These are phyloP conservation scores for Blastomyces parvus DNA, from an alignment of 2,329 filamentous ascomycete genomes.

Conservation along the genomic window DNA sequence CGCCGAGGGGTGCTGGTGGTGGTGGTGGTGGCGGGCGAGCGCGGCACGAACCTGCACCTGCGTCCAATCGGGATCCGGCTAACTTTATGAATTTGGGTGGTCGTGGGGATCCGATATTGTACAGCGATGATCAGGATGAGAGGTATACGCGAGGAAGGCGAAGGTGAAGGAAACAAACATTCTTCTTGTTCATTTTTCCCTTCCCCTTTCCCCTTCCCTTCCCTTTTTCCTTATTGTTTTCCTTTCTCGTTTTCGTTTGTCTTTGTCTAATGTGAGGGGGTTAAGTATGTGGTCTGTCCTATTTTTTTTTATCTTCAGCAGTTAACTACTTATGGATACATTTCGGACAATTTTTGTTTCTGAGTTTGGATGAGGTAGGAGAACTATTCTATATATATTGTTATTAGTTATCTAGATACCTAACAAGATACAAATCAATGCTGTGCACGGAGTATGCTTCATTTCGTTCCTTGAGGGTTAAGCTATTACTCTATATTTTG, in stretches of 20 bases:
- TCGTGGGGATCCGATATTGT: conserved; percentile 72
- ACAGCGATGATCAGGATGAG: conserved; percentile 46
- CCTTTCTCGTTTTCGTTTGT: background rate
- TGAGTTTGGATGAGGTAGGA: too few species aligned
- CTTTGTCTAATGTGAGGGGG: background rate
- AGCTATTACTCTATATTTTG: background rate
- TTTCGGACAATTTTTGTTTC: background rate
- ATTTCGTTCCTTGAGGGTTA: background rate
- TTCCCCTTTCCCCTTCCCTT: background rate
- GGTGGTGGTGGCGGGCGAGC: conserved; percentile 15
- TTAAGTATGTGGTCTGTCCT: background rate
- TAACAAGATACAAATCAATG: too few species aligned
- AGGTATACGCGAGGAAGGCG: conserved; percentile 7
- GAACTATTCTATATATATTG: too few species aligned
- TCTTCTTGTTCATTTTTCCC: background rate
- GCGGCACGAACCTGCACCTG: conserved; percentile 55
- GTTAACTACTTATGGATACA: background rate
- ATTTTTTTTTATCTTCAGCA: background rate
- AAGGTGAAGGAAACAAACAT: background rate
- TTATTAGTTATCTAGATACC: background rate
- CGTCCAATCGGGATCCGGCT: conserved; percentile 54
- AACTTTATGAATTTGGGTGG: conserved; percentile 82
- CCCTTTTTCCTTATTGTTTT: conserved; percentile 7
- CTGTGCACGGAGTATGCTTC: background rate
- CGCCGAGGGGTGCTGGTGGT: conserved; percentile 21